Conservation (phyloP, 352 stramenopile genomes). For the Thraustochytrium striatum region DNA sequence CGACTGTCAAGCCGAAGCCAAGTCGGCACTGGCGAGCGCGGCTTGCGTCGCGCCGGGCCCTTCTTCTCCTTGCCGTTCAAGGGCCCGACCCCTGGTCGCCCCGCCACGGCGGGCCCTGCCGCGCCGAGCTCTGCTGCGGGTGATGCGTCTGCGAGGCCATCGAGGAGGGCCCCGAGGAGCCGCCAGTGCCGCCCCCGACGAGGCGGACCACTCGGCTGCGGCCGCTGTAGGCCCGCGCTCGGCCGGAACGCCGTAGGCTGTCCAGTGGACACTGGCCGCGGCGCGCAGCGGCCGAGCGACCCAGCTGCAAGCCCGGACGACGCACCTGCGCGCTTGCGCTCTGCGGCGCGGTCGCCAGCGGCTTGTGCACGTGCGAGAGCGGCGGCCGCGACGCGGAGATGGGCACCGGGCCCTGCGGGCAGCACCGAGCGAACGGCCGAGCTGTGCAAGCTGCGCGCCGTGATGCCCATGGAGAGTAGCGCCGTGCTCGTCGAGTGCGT, state of each 20-base stretch:
- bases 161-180: too few relatives aligned
- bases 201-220: too few relatives aligned
- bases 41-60: slow-evolving; percentile 17
- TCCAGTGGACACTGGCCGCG: too few relatives aligned
- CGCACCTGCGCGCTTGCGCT: too few relatives aligned
- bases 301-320: too few relatives aligned
- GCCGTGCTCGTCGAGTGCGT: neutral
- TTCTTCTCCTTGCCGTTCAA: slow-evolving; percentile 23
- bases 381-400: neutral
- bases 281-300: too few relatives aligned
- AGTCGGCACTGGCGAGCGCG: slow-evolving; percentile 9
- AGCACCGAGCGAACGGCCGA: neutral
- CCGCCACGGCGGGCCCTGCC: neutral
- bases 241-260: too few relatives aligned
- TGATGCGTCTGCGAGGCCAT: too few relatives aligned
- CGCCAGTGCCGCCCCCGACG: too few relatives aligned
- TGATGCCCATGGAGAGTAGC: neutral
- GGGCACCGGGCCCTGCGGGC: neutral
- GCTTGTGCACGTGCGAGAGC: too few relatives aligned
- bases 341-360: too few relatives aligned
- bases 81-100: neutral
- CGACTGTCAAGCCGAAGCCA: slow-evolving; percentile 35
- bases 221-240: too few relatives aligned
- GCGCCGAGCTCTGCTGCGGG: neutral
- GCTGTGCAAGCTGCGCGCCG: neutral